phyloP scores from a whole-genome alignment of 257 asterid genomes.

The Solanum commersonii region DNA sequence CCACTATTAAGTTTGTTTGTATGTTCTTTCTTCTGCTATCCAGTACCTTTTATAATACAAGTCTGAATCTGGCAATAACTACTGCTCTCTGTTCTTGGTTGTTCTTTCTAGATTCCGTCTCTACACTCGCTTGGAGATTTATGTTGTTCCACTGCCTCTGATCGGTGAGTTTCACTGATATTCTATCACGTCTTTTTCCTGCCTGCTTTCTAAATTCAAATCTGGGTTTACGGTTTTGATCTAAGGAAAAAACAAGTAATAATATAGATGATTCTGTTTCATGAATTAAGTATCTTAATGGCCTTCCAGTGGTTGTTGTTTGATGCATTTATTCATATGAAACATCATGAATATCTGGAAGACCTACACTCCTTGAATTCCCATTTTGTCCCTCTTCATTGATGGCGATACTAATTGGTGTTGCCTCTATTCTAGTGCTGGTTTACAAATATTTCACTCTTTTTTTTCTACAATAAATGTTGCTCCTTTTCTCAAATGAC shows the following conservation, averaged over 20 bases:
- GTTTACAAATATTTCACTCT: background rate
- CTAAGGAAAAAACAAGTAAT: background rate
- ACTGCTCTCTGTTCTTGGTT: background rate
- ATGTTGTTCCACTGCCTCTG: background rate
- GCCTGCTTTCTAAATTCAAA: background rate
- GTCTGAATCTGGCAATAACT: background rate
- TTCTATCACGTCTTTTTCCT: background rate
- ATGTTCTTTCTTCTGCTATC: background rate
- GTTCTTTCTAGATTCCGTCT: background rate
- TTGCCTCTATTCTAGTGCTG: background rate
- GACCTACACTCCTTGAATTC: background rate
- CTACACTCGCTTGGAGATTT: background rate
- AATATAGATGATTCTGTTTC: background rate
- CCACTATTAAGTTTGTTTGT: background rate
- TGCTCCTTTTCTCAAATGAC: background rate
- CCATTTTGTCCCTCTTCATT: background rate
- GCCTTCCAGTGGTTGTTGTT: background rate
- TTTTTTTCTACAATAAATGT: background rate
- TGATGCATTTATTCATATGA: background rate
- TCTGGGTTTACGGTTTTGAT: background rate
- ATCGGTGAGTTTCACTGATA: background rate
- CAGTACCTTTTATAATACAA: background rate
- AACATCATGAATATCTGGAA: background rate
- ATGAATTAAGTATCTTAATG: background rate
- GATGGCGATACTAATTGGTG: background rate